Percentiles rank a stretch among this genome's conserved stretches.
Conservation (phyloP, 2,329 filamentous ascomycete genomes). For the Penicillium sp. region DNA sequence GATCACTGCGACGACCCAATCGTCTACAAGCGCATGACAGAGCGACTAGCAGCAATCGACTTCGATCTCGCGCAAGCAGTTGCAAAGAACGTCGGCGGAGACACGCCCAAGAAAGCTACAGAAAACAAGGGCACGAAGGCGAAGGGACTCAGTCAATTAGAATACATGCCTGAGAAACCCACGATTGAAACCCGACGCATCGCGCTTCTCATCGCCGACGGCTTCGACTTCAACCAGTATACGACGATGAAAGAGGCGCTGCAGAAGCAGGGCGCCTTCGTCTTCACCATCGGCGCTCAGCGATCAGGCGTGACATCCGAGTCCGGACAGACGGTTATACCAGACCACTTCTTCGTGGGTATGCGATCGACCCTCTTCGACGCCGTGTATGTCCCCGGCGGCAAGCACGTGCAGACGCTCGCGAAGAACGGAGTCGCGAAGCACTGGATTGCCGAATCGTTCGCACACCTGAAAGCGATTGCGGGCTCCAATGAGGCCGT, state of each 20-base stretch:
- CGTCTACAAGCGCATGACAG: constrained; percentile 72
- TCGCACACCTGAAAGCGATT: constrained; percentile 78
- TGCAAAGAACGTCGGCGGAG: constrained; percentile 71
- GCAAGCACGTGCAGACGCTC: constrained; percentile 63
- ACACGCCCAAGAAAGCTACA: constrained; percentile 55
- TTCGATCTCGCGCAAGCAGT: constrained; percentile 68
- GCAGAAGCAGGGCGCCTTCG: constrained; percentile 63
- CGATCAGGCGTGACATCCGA: constrained; percentile 67
- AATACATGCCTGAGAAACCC: constrained; percentile 63
- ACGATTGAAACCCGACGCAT: constrained; percentile 72
- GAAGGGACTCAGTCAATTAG: constrained; percentile 64
- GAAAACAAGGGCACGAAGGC: constrained; percentile 69
- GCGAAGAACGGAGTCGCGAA: constrained; percentile 70
- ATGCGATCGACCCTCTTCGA: constrained; percentile 79
- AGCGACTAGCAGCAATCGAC: constrained; percentile 71
- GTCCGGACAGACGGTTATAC: constrained; percentile 60
- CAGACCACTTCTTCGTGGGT: constrained; percentile 79
- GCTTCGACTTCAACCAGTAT: constrained; percentile 69
- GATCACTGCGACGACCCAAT: constrained; percentile 69
- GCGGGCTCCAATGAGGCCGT: constrained; percentile 62
- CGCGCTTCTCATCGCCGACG: constrained; percentile 76
- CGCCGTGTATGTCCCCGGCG: constrained; percentile 74
- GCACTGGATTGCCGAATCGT: constrained; percentile 78
- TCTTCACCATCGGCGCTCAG: constrained; percentile 71
- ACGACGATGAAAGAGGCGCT: constrained; percentile 66